Percentiles rank a stretch among this genome's conserved stretches.
phyloP scores from a whole-genome alignment of 768 basidiomycete genomes.

The Leccinum arenicola region DNA sequence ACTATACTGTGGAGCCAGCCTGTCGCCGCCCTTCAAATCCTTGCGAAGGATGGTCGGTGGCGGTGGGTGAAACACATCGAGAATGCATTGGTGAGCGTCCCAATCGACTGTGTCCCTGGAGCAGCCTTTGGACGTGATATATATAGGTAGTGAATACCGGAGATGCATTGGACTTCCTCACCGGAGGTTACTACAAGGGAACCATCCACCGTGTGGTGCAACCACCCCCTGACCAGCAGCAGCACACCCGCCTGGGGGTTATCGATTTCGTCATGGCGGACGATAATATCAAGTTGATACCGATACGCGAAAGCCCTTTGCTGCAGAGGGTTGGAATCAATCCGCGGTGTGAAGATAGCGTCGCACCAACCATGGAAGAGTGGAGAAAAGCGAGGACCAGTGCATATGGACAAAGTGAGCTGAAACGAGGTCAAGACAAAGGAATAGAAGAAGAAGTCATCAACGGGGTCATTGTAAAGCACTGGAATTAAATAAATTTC shows the following conservation, averaged over 20 bases:
- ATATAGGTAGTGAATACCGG: background rate
- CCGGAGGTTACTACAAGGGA: background rate
- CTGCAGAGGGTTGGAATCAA: background rate
- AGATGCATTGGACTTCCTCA: background rate
- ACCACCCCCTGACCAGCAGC: background rate
- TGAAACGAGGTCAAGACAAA: background rate
- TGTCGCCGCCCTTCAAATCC: background rate
- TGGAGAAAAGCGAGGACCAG: background rate
- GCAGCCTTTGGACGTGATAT: background rate
- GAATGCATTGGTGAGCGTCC: background rate
- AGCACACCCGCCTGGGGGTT: background rate
- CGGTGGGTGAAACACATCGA: background rate
- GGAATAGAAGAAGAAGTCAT: background rate
- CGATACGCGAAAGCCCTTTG: background rate
- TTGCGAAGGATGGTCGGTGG: background rate
- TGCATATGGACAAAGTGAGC: background rate
- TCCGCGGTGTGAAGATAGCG: background rate
- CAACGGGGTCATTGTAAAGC: background rate
- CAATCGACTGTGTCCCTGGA: background rate
- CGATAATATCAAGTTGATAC: background rate
- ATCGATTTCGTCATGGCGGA: background rate
- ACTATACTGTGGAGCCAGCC: background rate
- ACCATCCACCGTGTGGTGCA: background rate
- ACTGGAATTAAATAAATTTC: background rate
- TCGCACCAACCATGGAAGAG: background rate